These are phyloP conservation scores for Ustilago nuda DNA, from an alignment of 1,284 basidiomycete genomes.

Conservation along the genomic window DNA sequence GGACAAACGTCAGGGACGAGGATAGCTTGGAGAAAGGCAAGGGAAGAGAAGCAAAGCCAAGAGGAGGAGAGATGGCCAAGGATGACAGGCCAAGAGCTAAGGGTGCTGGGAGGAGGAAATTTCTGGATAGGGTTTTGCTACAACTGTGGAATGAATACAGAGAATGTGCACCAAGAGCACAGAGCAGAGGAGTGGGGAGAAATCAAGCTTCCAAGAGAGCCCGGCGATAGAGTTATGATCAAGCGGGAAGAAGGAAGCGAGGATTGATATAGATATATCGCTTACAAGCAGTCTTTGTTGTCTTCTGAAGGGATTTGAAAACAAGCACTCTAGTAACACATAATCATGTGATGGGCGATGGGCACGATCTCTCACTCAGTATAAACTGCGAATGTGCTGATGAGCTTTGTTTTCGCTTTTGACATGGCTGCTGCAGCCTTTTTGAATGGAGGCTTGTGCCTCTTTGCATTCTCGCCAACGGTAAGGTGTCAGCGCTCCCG, in stretches of 20 bases:
- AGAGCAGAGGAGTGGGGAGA: neutral
- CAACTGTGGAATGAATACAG: neutral
- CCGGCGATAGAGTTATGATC: neutral
- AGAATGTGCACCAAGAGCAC: neutral
- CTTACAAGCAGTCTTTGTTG: too few relatives aligned
- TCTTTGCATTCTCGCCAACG: slow-evolving; percentile 6
- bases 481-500: neutral
- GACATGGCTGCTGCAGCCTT: neutral
- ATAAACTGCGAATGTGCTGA: neutral
- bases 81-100: neutral
- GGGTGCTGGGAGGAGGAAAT: slow-evolving; percentile 13
- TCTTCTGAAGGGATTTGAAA: neutral
- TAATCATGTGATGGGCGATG: slow-evolving; percentile 23
- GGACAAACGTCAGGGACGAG: neutral
- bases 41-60: neutral
- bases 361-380: slow-evolving; percentile 3
- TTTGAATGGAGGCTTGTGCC: neutral
- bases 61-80: neutral
- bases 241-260: neutral
- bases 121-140: slow-evolving; percentile 15
- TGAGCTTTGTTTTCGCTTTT: slow-evolving; percentile 1
- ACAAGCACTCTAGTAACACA: neutral
- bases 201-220: too few relatives aligned
- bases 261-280: neutral
- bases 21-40: neutral